Conservation (phyloP, 225 moss, liverwort and hornwort species). For the Sphagnum tenellum region DNA sequence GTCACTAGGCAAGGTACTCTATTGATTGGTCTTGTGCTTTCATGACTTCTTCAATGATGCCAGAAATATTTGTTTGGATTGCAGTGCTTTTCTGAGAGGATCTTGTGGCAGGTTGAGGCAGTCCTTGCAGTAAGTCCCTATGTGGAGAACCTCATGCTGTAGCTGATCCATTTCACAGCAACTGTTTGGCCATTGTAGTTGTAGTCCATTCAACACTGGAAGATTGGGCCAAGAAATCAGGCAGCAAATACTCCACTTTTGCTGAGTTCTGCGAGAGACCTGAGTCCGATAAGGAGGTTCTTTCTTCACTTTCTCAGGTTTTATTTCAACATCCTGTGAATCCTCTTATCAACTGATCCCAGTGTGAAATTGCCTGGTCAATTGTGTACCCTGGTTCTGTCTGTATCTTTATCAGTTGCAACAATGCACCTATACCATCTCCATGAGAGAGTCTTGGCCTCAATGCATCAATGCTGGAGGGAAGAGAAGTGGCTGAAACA, state of each 20-base stretch:
- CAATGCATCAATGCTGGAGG: too few relatives aligned
- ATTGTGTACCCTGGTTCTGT: too few relatives aligned
- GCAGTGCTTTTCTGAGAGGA: not conserved
- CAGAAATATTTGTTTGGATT: too few relatives aligned
- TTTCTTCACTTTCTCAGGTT: slow-evolving; percentile 20
- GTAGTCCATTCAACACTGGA: slow-evolving; percentile 30
- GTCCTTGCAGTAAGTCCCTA: slow-evolving; percentile 34
- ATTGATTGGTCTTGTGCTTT: too few relatives aligned
- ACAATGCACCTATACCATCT: too few relatives aligned
- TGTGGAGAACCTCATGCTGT: slow-evolving; percentile 31
- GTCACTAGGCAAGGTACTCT: slow-evolving; percentile 36
- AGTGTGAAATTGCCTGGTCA: too few relatives aligned
- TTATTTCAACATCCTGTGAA: not conserved
- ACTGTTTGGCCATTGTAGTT: slow-evolving; percentile 28
- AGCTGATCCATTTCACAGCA: slow-evolving; percentile 33
- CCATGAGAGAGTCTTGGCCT: too few relatives aligned
- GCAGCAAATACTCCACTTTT: slow-evolving; percentile 14
- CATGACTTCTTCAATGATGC: too few relatives aligned
- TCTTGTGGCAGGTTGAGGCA: slow-evolving; percentile 27
- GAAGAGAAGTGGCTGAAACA: too few relatives aligned
- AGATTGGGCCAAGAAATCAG: slow-evolving; percentile 20
- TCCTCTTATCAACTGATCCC: too few relatives aligned
- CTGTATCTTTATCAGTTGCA: too few relatives aligned
- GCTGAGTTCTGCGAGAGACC: slow-evolving; percentile 20
- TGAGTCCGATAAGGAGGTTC: slow-evolving; percentile 30